Evolutionary conservation across 805 yeast species (phyloP).

Genomic region (Suhomyces sp.): DNA sequence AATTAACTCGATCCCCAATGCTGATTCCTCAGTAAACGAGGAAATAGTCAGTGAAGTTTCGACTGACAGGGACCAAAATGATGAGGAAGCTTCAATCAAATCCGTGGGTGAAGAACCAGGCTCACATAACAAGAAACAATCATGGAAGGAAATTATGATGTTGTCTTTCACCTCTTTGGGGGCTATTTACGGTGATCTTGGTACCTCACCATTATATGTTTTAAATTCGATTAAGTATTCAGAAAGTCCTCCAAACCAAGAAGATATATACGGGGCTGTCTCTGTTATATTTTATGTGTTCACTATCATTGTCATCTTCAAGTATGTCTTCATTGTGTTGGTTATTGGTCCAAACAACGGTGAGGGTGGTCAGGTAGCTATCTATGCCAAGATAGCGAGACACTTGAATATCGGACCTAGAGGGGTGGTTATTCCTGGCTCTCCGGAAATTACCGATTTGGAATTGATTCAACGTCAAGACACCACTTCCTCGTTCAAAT

Average conservation of each 20-base stretch:
- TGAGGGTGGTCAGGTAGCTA: slow-evolving; percentile 66
- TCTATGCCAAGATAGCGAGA: slow-evolving; percentile 56
- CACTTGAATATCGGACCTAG: slow-evolving; percentile 45
- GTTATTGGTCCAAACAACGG: slow-evolving; percentile 53
- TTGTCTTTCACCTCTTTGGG: slow-evolving; percentile 50
- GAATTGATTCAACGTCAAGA: slow-evolving; percentile 35
- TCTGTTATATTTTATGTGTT: slow-evolving; percentile 56
- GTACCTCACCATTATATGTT: slow-evolving; percentile 59
- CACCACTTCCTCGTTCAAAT: slow-evolving; percentile 28
- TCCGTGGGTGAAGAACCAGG: slow-evolving; percentile 1
- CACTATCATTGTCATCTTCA: slow-evolving; percentile 50
- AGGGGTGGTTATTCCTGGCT: slow-evolving; percentile 44
- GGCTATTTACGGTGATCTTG: slow-evolving; percentile 63
- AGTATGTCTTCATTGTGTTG: slow-evolving; percentile 50
- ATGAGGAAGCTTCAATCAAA: slow-evolving; percentile 11
- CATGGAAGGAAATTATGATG: slow-evolving; percentile 21
- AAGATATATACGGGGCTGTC: slow-evolving; percentile 47
- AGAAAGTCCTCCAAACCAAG: slow-evolving; percentile 28
- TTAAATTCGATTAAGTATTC: slow-evolving; percentile 32
- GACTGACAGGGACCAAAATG: background rate
- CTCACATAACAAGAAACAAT: slow-evolving; percentile 7
- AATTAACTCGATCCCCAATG: background rate
- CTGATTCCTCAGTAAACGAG: background rate
- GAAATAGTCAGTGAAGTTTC: background rate
- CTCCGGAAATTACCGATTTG: slow-evolving; percentile 27